These are phyloP conservation scores for Platanthera guangdongensis DNA, from an alignment of 106 monocot species.

Conservation along the genomic window DNA sequence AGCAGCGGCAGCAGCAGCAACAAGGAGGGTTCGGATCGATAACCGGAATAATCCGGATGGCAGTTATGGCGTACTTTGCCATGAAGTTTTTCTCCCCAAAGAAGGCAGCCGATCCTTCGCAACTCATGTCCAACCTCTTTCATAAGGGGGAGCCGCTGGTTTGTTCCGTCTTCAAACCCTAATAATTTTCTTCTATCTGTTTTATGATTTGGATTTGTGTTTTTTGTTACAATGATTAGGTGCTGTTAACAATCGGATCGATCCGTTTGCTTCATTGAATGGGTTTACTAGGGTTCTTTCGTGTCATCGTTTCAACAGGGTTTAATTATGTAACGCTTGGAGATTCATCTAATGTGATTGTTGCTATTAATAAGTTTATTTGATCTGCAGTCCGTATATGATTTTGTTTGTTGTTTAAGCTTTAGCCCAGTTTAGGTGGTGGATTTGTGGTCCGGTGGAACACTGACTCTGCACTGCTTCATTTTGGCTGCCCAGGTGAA, in stretches of 20 bases:
- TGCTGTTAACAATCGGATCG: not conserved
- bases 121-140: constrained; percentile 78
- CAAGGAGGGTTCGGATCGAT: constrained; percentile 40
- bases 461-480: no score
- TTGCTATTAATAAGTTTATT: no score
- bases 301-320: not conserved
- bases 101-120: constrained; percentile 54
- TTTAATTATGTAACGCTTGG: not conserved
- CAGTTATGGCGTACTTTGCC: constrained; percentile 86
- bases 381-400: no score
- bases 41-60: constrained; percentile 64
- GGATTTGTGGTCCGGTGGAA: no score
- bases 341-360: no score
- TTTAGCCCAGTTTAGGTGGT: no score
- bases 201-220: not conserved
- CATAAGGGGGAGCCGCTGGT: constrained; percentile 77
- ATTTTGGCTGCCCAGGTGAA: no score
- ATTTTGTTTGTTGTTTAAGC: no score
- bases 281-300: not conserved
- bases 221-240: not conserved
- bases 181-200: not conserved
- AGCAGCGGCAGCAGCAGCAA: constrained; percentile 29
- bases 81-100: constrained; percentile 92
- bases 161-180: constrained; percentile 1
- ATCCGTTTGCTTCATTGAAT: not conserved